Base-by-base conservation (phyloP, 768 basidiomycete genomes). In the Infundibulicybe gibba region DNA sequence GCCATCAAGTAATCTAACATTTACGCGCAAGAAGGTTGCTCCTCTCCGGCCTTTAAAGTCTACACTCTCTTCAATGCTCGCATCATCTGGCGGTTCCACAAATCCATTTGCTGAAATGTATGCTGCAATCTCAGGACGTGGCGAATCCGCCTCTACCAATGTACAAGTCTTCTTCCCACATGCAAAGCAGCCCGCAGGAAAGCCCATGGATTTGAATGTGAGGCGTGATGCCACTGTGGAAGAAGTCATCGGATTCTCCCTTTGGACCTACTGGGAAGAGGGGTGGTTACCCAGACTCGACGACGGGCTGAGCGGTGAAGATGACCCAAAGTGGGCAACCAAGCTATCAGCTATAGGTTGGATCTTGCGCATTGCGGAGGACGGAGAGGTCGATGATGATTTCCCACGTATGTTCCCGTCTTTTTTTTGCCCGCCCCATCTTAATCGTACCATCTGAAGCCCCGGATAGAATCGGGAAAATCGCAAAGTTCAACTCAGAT, bases 321-420 rank as follows among this genome's bases (percentile, higher is more conserved):
- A 81, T 20, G 85, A 90, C 51, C 75, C 79, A 31, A 81, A 76
- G 56, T 72, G 79, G 65, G 68, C 70, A 14, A 72, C 72, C 1
- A 72, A 68, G 52, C 69, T 91, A 41, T 86, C 83, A 39, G 87
- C 90, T 0, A 73, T 89, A 3, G 93, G 91, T 1, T 99, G 97
- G 95, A 85, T 91, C 33, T 63, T 99, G 67, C 73, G 92, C 49
- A 93, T 98, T 45, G 90, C 93, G 1, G 97, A 99, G 57, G 94
- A 98, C 62, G 97, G 97, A 13, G 95, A 97, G 63, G 92, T 98
- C 1, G 97, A 99, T 61, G 97, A 97, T 62, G 97, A 99, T 68
- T 98, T 94, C 60, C 97, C 95, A 17, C 89, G 94, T 95, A 62
- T 56, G 90, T 74, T 43, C 41, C n/a, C 30, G 15, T 38, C 25